Evolutionary conservation across 805 yeast species (phyloP), one percentile per base, ranked within the genome.

Genomic region (Metschnikowia similis): DNA sequence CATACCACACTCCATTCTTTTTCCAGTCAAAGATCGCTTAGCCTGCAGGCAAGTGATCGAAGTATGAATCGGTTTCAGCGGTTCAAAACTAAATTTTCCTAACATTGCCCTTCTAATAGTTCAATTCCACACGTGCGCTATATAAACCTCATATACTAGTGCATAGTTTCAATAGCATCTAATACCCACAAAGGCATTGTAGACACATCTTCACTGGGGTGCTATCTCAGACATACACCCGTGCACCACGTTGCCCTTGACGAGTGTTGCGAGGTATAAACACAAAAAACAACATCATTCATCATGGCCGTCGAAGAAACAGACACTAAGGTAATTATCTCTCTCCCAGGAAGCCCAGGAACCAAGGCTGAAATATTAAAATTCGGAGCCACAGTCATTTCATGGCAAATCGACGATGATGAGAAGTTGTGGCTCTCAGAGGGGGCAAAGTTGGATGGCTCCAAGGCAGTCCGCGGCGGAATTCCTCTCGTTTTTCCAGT

Each of bases 401-500:
- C 96, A 1, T 94, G 98, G 98, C 61, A 60, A 40, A 76, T 71
- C 45, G 70, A 77, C 21, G 88, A 86, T 31, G 66, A 73, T 47
- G 97, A 94, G 66, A 91, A 88, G 69, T 75, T 94, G 50, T 94
- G 96, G 96, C 71, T 85, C 30, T 80, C 85, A 7, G 66, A 73
- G 9, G 92, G 80, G 35, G 96, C 98, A 42, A 82, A 83, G 60
- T 71, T 92, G 53, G 98, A 94, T 63, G 98, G 98, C 9, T 71
- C 92, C 41, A 87, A 86, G 63, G 95, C 99, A 1, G 97, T 94
- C 16, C 81, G 99, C 66, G 99, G 99, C 56, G 99, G 99, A 46
- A 88, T 94, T 47, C 99, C 99, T 10, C 73, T 94, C 26, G 98
- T 92, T 8, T 94, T 94, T 77, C 99, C 99, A 2, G 88, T 85